These are phyloP conservation scores for Capsaspora owczarzaki DNA, from an alignment of 78 protist species.

Conservation along the genomic window DNA sequence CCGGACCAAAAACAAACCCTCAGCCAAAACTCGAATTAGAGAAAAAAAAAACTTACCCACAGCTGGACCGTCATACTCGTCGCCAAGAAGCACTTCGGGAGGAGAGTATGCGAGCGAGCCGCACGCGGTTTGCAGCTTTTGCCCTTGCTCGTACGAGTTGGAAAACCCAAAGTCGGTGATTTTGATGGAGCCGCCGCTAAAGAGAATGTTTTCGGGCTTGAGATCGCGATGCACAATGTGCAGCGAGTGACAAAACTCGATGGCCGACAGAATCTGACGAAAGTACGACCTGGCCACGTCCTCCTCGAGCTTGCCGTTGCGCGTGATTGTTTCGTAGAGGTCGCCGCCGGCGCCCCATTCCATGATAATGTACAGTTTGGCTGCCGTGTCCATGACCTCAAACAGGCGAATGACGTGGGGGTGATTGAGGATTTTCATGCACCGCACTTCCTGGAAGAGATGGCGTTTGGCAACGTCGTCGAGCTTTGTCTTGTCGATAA, in stretches of 20 bases:
- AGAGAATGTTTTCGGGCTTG: conserved; percentile 34
- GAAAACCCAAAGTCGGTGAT: conserved; percentile 53
- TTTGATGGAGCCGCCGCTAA: not conserved
- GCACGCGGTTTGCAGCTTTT: conserved; percentile 27
- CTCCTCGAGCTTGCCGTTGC: conserved; percentile 19
- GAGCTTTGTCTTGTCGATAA: conserved; percentile 47
- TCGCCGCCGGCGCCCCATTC: conserved; percentile 59
- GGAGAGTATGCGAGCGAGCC: conserved; percentile 54
- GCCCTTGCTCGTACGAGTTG: conserved; percentile 11
- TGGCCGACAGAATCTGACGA: conserved; percentile 39
- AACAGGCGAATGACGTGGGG: conserved; percentile 40
- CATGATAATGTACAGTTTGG: conserved; percentile 42
- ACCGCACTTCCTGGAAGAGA: conserved; percentile 44
- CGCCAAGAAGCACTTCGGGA: conserved; percentile 56
- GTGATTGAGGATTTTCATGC: conserved; percentile 38
- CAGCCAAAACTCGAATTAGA: not conserved
- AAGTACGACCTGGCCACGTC: conserved; percentile 48
- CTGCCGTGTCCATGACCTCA: conserved; percentile 46
- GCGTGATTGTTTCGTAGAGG: conserved; percentile 19
- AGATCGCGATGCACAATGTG: conserved; percentile 25
- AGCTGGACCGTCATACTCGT: conserved; percentile 33
- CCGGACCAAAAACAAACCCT: not conserved
- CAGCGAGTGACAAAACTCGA: conserved; percentile 41
- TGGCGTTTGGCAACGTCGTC: conserved; percentile 31
- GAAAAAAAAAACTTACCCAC: not conserved